Evolutionary conservation across 2,329 filamentous ascomycete species (phyloP).

Genomic region (Trichoderma simmonsii): DNA sequence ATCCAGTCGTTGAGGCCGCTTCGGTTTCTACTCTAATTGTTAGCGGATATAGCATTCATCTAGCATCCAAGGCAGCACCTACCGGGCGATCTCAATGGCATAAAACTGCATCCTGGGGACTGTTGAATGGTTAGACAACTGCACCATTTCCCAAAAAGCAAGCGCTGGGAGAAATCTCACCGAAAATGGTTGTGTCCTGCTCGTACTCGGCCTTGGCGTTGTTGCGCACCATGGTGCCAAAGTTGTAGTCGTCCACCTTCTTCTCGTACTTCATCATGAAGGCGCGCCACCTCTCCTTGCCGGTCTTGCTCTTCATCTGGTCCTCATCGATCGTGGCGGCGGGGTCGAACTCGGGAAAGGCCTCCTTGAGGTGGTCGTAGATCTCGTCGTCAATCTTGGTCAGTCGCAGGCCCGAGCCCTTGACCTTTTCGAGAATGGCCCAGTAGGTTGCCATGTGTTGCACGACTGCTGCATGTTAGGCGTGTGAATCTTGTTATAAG

Average conservation of each 20-base stretch:
- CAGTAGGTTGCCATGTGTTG: conserved; percentile 98
- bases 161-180: conserved; percentile 42
- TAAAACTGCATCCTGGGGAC: conserved; percentile 58
- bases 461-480: conserved; percentile 54
- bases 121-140: conserved; percentile 22
- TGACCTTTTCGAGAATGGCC: conserved; percentile 87
- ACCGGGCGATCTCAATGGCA: conserved; percentile 51
- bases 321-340: conserved; percentile 80
- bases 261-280: conserved; percentile 95
- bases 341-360: conserved; percentile 92
- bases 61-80: not conserved
- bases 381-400: conserved; percentile 97
- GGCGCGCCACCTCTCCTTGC: conserved; percentile 91
- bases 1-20: conserved; percentile 95
- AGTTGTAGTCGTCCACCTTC: conserved; percentile 95
- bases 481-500: no score
- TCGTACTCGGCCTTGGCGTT: conserved; percentile 81
- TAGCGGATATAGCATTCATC: not conserved
- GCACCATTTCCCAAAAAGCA: no score
- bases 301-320: conserved; percentile 93
- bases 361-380: conserved; percentile 77
- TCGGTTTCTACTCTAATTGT: conserved; percentile 64
- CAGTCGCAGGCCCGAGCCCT: conserved; percentile 81
- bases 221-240: conserved; percentile 85
- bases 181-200: conserved; percentile 87